Percentiles rank a stretch among this genome's conserved stretches.
These are phyloP conservation scores for Penicillium tannophilum DNA, from an alignment of 495 filamentous ascomycete genomes.

Conservation along the genomic window DNA sequence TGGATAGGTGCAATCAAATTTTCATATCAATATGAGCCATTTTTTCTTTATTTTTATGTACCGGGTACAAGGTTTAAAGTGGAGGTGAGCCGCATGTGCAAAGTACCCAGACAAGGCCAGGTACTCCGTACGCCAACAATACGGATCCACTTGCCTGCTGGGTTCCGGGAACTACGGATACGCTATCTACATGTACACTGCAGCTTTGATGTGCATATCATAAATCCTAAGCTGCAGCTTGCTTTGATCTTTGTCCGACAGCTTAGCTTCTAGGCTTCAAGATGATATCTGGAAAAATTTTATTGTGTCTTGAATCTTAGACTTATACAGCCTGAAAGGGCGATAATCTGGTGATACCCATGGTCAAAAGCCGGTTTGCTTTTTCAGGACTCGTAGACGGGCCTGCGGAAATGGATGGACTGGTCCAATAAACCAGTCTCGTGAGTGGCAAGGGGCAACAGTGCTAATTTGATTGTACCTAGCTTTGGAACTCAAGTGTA, in stretches of 20 bases:
- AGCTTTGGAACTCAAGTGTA: neutral
- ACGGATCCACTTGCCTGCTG: slow-evolving; percentile 19
- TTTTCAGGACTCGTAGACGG: slow-evolving; percentile 7
- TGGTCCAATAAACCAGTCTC: neutral
- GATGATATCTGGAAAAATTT: neutral
- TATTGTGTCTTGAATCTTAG: neutral
- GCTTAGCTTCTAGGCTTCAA: neutral
- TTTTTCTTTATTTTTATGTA: slow-evolving; percentile 23
- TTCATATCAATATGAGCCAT: slow-evolving; percentile 29
- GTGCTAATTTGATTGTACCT: neutral
- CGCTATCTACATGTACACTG: neutral
- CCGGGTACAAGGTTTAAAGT: slow-evolving; percentile 26
- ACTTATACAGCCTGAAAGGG: neutral
- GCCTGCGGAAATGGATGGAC: neutral
- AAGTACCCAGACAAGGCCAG: slow-evolving; percentile 27
- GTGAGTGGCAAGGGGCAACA: neutral
- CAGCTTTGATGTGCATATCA: neutral
- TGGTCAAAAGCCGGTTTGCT: slow-evolving; percentile 1
- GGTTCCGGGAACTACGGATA: slow-evolving; percentile 6
- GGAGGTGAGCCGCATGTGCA: slow-evolving; percentile 23
- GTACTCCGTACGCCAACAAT: slow-evolving; percentile 16
- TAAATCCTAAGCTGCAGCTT: neutral
- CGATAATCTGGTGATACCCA: neutral
- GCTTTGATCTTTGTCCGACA: neutral
- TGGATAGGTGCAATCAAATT: neutral